Base-by-base conservation (phyloP, 2,329 filamentous ascomycete species). In the Apiospora arundinis region DNA sequence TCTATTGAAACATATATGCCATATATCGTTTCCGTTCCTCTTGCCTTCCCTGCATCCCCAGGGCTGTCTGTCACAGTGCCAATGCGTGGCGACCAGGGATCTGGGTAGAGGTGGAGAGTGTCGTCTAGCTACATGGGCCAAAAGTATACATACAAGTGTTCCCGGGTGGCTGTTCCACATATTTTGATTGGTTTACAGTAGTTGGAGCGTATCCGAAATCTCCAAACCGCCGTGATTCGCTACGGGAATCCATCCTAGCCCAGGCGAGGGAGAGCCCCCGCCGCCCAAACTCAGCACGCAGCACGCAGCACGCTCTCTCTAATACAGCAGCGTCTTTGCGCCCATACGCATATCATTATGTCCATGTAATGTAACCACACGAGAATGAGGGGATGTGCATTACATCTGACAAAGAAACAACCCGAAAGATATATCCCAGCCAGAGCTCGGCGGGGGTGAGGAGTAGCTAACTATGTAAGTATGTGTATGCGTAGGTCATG, bases 41-140 rank as follows among this genome's bases (percentile, higher is more conserved):
- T 23, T 32, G 21, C 2, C 21, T 63, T 40, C 32, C 32, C 56
- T 63, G 32, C 32, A 45, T n/a, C 48, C 14, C 16, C 18, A 63
- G 9, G 56, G 56, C 56, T 63, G 52, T 37, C 52, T 60, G 56
- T 40, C 56, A 63, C 56, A 63, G 56, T 63, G 56, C 56, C 56
- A 63, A 63, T 63, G 56, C 56, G 56, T 63, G 56, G 32, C 32
- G 56, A 40, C 56, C 56, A 63, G 56, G 56, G 56, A 32, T 63
- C 18, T 63, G 18, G 56, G 18, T 18, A 40, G 28, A n/a, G 56
- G 56, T 63, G 56, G 56, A 63, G 56, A 40, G 56, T 32, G 12
- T 9, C 32, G 2, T n/a, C 2, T n/a, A 40, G 56, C 32, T 63
- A 63, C 56, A 63, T 63, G 56, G 56, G 16, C 28, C 32, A 32